Conservation (phyloP, 306 rosid genomes). For the Rosa chinensis region DNA sequence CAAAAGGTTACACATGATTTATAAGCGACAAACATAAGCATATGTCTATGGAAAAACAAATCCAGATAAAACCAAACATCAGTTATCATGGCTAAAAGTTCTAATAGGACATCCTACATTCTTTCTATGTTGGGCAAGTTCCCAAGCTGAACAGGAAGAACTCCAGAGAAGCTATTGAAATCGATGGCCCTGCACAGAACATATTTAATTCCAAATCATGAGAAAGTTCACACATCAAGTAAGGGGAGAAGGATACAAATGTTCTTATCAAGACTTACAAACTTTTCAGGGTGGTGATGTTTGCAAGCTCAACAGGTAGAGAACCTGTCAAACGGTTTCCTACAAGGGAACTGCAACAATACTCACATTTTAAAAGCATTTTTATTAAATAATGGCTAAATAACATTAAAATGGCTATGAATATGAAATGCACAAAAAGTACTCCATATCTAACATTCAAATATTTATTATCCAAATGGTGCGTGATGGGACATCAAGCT, state of each 20-base stretch:
- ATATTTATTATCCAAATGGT: background rate
- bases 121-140: slow-evolving; percentile 44
- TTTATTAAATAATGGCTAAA: background rate
- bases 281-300: slow-evolving; percentile 52
- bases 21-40: background rate
- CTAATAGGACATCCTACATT: slow-evolving; percentile 40
- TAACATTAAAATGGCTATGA: background rate
- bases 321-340: slow-evolving; percentile 67
- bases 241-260: background rate
- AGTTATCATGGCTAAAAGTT: background rate
- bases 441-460: background rate
- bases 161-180: slow-evolving; percentile 62
- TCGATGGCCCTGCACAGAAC: slow-evolving; percentile 48
- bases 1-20: background rate
- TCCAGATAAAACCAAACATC: background rate
- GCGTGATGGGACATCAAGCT: background rate
- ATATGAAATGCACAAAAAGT: no score
- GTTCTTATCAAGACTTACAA: slow-evolving; percentile 50
- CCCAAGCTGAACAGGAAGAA: slow-evolving; percentile 65
- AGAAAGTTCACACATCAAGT: background rate
- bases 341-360: slow-evolving; percentile 47
- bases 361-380: background rate
- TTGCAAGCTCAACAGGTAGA: slow-evolving; percentile 65
- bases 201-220: background rate
- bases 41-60: background rate